Evolutionary conservation across 2,329 filamentous ascomycete genomes (phyloP), one percentile per base, ranked within the genome.

Genomic region (Xylariomycetidae sp.): DNA sequence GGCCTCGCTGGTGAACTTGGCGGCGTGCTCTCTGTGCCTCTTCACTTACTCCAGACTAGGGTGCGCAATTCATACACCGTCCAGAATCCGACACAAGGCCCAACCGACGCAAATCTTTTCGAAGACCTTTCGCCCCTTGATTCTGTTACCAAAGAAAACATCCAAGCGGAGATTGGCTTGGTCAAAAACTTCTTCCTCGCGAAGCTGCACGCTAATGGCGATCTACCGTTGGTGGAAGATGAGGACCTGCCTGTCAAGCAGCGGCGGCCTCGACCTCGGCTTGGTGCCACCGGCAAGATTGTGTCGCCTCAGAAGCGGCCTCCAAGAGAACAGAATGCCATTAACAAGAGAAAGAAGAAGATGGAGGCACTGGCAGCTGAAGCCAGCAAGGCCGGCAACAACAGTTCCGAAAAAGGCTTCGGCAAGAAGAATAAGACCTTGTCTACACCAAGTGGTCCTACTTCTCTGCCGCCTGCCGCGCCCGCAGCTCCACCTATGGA

Each of bases 201-300:
- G 49, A 95, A 94, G 61, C 68, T 98, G 37, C 85, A 88, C 51
- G 83, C 86, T 36, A 92, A 89, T 58, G 77, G 77, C 56, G 82
- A 90, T 51, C 77, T 88, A 57, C 80, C 88, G 27, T 72, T 98
- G 45, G 69, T 94, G 33, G 92, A 98, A 66, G 92, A 98, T 62
- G 87, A 97, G 54, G 90, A 98, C 48, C 68, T 98, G 16, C 92
- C 94, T 12, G 77, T 82, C 35, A 98, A 98, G 63, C 92, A 98
- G 63, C 75, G 88, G 67, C 83, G 66, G 64, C 87, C 66, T 16
- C 70, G 75, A n/a, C 75, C 78, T n/a, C 69, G 75, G 19, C 70
- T 78, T 16, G 74, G 74, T 20, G 75, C 78, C 14, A 89, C 82
- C 14, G 87, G 87, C 53, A 94, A 94, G 69, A 94, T 94, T 46